Evolutionary conservation across 1,284 basidiomycete species (phyloP), one percentile per base, ranked within the genome.

Genomic region (Austroboletus novae-zelandiae): DNA sequence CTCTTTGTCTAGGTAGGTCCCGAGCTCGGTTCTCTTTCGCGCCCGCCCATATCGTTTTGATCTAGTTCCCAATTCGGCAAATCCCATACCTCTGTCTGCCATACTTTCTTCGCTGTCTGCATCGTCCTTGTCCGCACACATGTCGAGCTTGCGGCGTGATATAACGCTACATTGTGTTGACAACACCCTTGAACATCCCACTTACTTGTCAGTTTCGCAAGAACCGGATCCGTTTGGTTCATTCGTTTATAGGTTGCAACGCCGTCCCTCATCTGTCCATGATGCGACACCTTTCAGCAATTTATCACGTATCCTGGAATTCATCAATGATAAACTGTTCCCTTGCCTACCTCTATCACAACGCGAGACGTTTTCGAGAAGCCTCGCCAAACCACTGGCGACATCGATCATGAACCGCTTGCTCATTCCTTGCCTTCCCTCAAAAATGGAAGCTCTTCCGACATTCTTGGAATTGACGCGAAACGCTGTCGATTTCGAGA

Each of bases 381-480:
- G 79, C 11, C 70, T 91, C 1, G 74, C 71, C 65, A 82, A 79
- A 59, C 80, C 84, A 5, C 58, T 86, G 29, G 76, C 77, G 5
- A 72, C 67, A 4, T 80, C 81, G 18, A 61, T 92, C 14, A 74
- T 94, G 37, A 76, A 80, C 44, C 74, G 80, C 54, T 66, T 92
- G 23, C 74, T 94, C 20, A 70, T 85, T 35, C 81, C 86, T 0
- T 76, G 77, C 15, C 70, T 93, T 6, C 89, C 91, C 0, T 77
- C 80, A 0, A 77, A 82, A 4, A 74, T 85, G 34, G 68, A 74
- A 7, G 66, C 65, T 2, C 72, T 94, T 0, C 80, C 84, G 2
- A 53, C 70, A 0, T 94, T 86, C 65, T 68, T 93, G n/a, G 63
- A 72, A 9, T 66, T 86, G 10, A 66, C 83, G 0, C 60, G 74